These are phyloP conservation scores for Cystobasidium tubakii DNA, from an alignment of 768 basidiomycete genomes.

Conservation along the genomic window DNA sequence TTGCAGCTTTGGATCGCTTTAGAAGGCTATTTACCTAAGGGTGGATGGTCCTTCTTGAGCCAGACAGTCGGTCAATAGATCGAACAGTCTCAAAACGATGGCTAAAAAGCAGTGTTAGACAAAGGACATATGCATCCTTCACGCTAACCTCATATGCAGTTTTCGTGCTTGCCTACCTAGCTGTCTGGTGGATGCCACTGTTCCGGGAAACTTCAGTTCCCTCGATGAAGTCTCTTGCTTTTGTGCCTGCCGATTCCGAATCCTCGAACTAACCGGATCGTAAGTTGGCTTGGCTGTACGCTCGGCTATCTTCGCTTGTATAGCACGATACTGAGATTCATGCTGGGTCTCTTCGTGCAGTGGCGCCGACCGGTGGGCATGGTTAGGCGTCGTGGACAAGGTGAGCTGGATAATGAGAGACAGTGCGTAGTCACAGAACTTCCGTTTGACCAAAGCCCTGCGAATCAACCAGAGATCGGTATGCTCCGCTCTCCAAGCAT, in stretches of 20 bases:
- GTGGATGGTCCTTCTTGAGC: not conserved
- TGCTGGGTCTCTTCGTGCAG: not conserved
- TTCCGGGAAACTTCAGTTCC: not conserved
- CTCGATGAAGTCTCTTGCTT: not conserved
- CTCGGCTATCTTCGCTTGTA: conserved; percentile 15
- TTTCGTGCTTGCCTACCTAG: not conserved
- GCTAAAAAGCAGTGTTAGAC: not conserved
- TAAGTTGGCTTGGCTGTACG: not conserved
- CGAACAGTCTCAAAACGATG: not conserved
- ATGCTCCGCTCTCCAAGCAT: not conserved
- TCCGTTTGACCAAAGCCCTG: not conserved
- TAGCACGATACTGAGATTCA: not conserved
- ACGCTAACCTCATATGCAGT: not conserved
- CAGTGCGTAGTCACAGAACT: not conserved
- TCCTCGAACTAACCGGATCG: not conserved
- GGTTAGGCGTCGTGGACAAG: not conserved
- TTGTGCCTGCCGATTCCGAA: not conserved
- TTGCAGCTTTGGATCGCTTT: not conserved
- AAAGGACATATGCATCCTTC: too few species aligned
- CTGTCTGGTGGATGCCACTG: not conserved
- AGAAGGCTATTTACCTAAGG: not conserved
- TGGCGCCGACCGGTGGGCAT: not conserved
- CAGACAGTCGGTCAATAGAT: conserved; percentile 7
- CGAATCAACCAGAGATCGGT: not conserved
- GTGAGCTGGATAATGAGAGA: conserved; percentile 13